Percentiles rank a stretch among this genome's conserved stretches.
phyloP scores from a whole-genome alignment of 208 protist species.

The Angomonas deanei region DNA sequence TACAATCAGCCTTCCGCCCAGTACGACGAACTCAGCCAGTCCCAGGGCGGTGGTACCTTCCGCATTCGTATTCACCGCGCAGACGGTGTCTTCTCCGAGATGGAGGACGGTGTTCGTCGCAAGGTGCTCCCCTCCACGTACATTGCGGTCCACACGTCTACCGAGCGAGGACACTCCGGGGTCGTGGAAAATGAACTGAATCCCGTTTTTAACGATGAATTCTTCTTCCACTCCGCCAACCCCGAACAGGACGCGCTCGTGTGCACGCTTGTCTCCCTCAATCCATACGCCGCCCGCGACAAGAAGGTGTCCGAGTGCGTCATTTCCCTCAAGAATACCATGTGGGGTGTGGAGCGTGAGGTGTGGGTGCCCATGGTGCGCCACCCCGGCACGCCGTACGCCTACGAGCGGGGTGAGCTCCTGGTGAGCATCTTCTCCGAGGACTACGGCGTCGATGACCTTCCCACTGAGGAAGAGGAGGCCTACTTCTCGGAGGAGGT shows the following conservation, averaged over 20 bases:
- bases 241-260: slow-evolving; percentile 62
- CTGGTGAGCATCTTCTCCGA: slow-evolving; percentile 70
- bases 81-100: slow-evolving; percentile 28
- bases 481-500: slow-evolving; percentile 44
- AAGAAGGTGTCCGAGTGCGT: slow-evolving; percentile 69
- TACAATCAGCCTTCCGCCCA: neutral
- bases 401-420: slow-evolving; percentile 64
- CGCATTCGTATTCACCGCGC: slow-evolving; percentile 53
- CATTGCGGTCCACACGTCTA: slow-evolving; percentile 51
- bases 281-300: slow-evolving; percentile 4
- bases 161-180: slow-evolving; percentile 54
- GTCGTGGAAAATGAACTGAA: slow-evolving; percentile 33
- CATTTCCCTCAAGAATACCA: slow-evolving; percentile 53
- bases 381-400: slow-evolving; percentile 49
- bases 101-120: slow-evolving; percentile 10
- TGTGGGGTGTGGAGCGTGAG: slow-evolving; percentile 41
- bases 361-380: slow-evolving; percentile 70
- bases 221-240: slow-evolving; percentile 50
- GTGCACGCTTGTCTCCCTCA: slow-evolving; percentile 35
- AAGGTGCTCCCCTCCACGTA: slow-evolving; percentile 29
- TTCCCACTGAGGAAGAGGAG: slow-evolving; percentile 45
- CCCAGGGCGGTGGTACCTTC: slow-evolving; percentile 14
- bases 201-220: slow-evolving; percentile 74
- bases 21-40: neutral
- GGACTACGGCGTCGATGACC: slow-evolving; percentile 40